Evolutionary conservation across 1,139 yeast genomes (phyloP).

Genomic region (Kodamaea fungicola): DNA sequence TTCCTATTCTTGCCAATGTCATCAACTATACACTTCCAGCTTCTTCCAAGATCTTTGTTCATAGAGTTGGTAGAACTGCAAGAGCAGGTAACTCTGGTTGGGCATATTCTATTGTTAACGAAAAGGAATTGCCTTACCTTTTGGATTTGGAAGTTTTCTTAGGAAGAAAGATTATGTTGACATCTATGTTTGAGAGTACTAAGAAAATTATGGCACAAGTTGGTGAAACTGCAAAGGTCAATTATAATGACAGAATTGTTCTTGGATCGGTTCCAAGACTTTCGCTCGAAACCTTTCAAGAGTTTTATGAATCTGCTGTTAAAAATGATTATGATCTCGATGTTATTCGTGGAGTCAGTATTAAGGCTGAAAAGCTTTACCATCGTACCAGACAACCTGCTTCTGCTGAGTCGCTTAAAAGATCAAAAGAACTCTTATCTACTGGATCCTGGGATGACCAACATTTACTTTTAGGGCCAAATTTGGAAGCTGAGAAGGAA

Average conservation of each 20-base stretch:
- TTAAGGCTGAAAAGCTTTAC: slow-evolving; percentile 84
- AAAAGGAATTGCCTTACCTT: slow-evolving; percentile 83
- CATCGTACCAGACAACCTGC: slow-evolving; percentile 85
- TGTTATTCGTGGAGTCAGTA: slow-evolving; percentile 65
- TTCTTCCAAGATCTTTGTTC: slow-evolving; percentile 89
- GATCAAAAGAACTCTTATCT: slow-evolving; percentile 77
- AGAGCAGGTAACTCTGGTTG: slow-evolving; percentile 98
- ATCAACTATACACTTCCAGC: slow-evolving; percentile 88
- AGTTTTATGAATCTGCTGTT: slow-evolving; percentile 62
- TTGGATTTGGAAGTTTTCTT: slow-evolving; percentile 87
- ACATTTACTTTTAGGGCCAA: slow-evolving; percentile 72
- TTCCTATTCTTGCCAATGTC: slow-evolving; percentile 93
- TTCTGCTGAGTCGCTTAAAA: slow-evolving; percentile 75
- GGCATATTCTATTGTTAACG: slow-evolving; percentile 90
- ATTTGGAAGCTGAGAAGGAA: slow-evolving; percentile 70
- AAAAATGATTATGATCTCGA: slow-evolving; percentile 67
- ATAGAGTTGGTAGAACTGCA: slow-evolving; percentile 98
- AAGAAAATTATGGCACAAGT: slow-evolving; percentile 47
- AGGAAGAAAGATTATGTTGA: slow-evolving; percentile 73
- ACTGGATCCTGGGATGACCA: slow-evolving; percentile 84
- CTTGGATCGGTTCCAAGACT: slow-evolving; percentile 79
- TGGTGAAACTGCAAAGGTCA: slow-evolving; percentile 43
- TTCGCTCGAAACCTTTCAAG: slow-evolving; percentile 68
- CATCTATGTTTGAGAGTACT: slow-evolving; percentile 66
- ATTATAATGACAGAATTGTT: slow-evolving; percentile 74